Base-by-base conservation (phyloP, 106 monocot species). In the Cymbidium sinense region DNA sequence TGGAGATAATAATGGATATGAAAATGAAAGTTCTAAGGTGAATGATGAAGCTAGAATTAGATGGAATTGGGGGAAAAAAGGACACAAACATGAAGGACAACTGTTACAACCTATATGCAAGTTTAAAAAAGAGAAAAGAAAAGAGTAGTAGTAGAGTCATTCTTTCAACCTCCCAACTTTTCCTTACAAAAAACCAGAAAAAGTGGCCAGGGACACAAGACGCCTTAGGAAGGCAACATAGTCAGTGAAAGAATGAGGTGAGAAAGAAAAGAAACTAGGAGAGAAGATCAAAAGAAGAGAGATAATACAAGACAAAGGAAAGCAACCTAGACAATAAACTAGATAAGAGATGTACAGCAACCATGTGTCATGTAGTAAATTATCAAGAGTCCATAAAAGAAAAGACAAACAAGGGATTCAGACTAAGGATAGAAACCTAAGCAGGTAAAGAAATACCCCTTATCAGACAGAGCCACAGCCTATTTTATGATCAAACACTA, bases 201-300 rank as follows among this genome's bases (percentile, higher is more conserved):
- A 83, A 64, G 18, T 75, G 86, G 21, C 76, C 81, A 81, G 87
- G 77, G 67, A 33, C 70, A 70, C 11, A 25, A 15, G 65, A 76
- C 33, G 43, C 76, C 64, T 36, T 65, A 64, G 39, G 28, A 75
- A 75, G 64, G 75, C 65, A 75, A 15, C 74, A 55, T 25, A 74
- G 61, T 50, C 10, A 25, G 67, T 35, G 51, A 55, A 70, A 73
- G 70, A 77, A 74, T 69, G 19, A 74, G 34, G 29, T 10, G 29
- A n/a, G 30, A 36, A 19, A 13, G n/a, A 70, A 54, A 37, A 34
- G 19, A 36, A 73, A 70, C 8, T 2, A 23, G 67, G 15, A 33
- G 30, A 67, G 12, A 29, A 33, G 67, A 33, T 17, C 23, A 67
- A 17, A 11, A 15, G 33, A 23, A 13, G 65, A 12, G 15, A 3